Base-by-base conservation (phyloP, 2,329 filamentous ascomycete genomes). In the Monilinia fructicola region DNA sequence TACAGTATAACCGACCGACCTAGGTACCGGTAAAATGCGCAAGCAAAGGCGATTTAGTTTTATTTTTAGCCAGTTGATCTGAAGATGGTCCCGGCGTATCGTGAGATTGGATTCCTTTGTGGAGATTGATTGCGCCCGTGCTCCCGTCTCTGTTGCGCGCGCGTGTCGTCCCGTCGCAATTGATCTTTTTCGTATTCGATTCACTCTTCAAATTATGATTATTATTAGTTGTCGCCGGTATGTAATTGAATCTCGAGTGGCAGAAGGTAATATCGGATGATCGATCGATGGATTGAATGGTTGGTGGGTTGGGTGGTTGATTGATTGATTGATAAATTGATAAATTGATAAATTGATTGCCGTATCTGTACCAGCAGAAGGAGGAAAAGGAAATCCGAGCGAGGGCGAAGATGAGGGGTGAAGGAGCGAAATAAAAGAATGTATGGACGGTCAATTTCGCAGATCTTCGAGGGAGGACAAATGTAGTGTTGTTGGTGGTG, bases 61-160 rank as follows among this genome's bases (percentile, higher is more conserved):
- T n/a, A 48, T 23, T 48, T 26, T 26, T 6, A 50, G 16, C 59
- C 46, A 42, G 46, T 42, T 35, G 46, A 60, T 60, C 35, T 50
- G 56, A 6, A 38, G 44, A 60, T 42, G 46, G 44, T 50, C 44
- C 44, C 59, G 18, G 40, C 48, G 59, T 53, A 54, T 62, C 56
- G 56, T 60, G 44, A 60, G 56, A 59, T 59, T n/a, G 12, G 14
- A 59, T 46, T 56, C 26, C 38, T 64, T 31, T 26, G 52, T 64
- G 62, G 50, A 64, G 53, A 55, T 58, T 64, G 50, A 35, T 50
- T 50, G 31, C 62, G 38, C 52, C 58, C n/a, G 54, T 55, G 54
- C 42, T 48, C 21, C 21, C n/a, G n/a, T n/a, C 46, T n/a, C 2
- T 26, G n/a, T 50, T 50, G 48, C 31, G 31, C 62, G 62, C 52